Evolutionary conservation across 2,329 filamentous ascomycete species (phyloP).

Genomic region (Epichloe amarillans): DNA sequence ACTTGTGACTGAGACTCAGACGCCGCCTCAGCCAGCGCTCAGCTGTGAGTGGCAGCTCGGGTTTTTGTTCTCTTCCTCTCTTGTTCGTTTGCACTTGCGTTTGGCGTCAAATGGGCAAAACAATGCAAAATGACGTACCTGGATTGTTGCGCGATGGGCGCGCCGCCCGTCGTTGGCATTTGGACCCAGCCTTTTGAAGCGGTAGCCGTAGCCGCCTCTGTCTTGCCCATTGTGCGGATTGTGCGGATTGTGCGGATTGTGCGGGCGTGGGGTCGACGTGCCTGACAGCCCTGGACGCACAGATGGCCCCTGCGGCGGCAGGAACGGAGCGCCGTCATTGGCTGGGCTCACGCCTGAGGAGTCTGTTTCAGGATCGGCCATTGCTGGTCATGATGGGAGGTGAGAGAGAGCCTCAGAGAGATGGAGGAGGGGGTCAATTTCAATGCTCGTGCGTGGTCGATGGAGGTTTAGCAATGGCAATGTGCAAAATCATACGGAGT

Average conservation of each 20-base stretch:
- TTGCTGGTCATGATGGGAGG: not conserved
- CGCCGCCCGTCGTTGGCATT: conserved; percentile 1
- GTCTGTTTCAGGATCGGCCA: conserved; percentile 3
- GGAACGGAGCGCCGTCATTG: conserved; percentile 5
- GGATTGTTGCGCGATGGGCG: not conserved
- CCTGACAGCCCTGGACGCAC: not conserved
- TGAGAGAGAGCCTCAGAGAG: no score
- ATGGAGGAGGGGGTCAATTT: not conserved
- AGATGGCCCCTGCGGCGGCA: not conserved
- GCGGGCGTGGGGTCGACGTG: not conserved
- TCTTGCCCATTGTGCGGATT: not conserved
- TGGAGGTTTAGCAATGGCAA: not conserved
- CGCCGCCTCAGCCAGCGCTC: not conserved
- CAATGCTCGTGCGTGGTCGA: no score
- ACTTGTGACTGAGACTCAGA: not conserved
- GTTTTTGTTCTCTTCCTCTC: no score
- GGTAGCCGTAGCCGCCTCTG: conserved; percentile 1
- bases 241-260: not conserved
- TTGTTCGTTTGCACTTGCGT: not conserved
- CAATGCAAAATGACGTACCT: conserved; percentile 1
- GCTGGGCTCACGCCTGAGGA: not conserved
- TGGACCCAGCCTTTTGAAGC: not conserved
- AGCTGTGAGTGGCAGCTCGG: not conserved
- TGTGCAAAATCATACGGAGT: not conserved
- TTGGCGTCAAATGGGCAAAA: not conserved